A percentile compares a stretch with the other conserved stretches of the same genome.
phyloP scores from a whole-genome alignment of 1,139 yeast genomes.

The Geotrichum reessii region DNA sequence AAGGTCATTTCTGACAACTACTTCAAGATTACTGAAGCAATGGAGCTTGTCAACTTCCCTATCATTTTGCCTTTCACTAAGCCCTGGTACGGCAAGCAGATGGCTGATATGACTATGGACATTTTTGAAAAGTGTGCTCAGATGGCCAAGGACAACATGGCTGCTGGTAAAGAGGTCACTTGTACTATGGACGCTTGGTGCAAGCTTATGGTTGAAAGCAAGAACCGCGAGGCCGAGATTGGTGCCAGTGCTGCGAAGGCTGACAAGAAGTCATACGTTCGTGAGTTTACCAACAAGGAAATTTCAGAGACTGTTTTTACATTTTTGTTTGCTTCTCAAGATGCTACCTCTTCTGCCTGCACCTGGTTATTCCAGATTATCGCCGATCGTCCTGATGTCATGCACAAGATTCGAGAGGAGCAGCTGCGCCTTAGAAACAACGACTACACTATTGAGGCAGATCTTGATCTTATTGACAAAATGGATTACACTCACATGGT shows the following conservation, averaged over 20 bases:
- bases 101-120: slow-evolving; percentile 91
- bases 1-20: slow-evolving; percentile 85
- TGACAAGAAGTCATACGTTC: slow-evolving; percentile 54
- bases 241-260: slow-evolving; percentile 38
- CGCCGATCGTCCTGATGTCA: slow-evolving; percentile 91
- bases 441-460: slow-evolving; percentile 57
- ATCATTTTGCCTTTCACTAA: slow-evolving; percentile 91
- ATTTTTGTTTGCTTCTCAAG: slow-evolving; percentile 94
- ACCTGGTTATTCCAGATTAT: slow-evolving; percentile 97
- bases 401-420: slow-evolving; percentile 79
- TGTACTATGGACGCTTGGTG: slow-evolving; percentile 98
- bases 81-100: slow-evolving; percentile 94
- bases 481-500: slow-evolving; percentile 88
- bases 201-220: slow-evolving; percentile 71
- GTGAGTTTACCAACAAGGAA: slow-evolving; percentile 85
- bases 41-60: slow-evolving; percentile 96
- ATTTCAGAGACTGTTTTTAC: slow-evolving; percentile 95
- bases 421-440: slow-evolving; percentile 77
- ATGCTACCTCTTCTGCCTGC: slow-evolving; percentile 95
- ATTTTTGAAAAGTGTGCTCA: slow-evolving; percentile 84
- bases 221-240: slow-evolving; percentile 43
- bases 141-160: slow-evolving; percentile 73
- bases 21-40: slow-evolving; percentile 85
- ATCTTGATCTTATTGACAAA: slow-evolving; percentile 67
- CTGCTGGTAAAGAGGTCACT: slow-evolving; percentile 67